Conservation (phyloP, 164 flowering plant species). For the Cinnamomum chago region DNA sequence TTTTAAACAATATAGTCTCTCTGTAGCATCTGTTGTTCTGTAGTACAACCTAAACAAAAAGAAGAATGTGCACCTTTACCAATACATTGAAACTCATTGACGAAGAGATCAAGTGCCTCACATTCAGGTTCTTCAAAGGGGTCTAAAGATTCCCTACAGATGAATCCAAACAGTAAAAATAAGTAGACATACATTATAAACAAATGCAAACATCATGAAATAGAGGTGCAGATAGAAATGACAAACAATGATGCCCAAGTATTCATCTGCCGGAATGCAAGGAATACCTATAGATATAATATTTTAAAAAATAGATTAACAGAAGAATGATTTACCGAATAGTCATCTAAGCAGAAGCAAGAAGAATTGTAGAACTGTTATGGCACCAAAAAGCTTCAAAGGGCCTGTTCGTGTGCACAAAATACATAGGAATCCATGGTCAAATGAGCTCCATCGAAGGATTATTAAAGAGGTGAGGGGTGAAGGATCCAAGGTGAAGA, state of each 20-base stretch:
- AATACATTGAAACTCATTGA: constrained; percentile 72
- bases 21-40: neutral
- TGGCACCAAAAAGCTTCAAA: neutral
- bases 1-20: neutral
- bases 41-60: neutral
- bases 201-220: neutral
- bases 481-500: too few species aligned
- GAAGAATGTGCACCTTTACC: constrained; percentile 63
- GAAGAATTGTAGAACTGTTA: neutral
- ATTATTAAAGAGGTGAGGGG: too few species aligned
- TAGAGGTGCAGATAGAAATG: neutral
- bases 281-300: neutral
- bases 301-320: neutral
- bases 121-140: constrained; percentile 95
- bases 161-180: constrained; percentile 6
- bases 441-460: too few species aligned
- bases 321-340: neutral
- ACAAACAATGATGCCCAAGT: neutral
- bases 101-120: constrained; percentile 82
- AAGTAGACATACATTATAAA: neutral
- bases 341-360: neutral
- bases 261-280: neutral
- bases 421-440: too few species aligned
- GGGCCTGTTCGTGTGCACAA: too few species aligned
- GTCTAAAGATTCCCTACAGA: constrained; percentile 69